These are phyloP conservation scores for Candida cerambycidarum DNA, from an alignment of 805 yeast species.

Conservation along the genomic window DNA sequence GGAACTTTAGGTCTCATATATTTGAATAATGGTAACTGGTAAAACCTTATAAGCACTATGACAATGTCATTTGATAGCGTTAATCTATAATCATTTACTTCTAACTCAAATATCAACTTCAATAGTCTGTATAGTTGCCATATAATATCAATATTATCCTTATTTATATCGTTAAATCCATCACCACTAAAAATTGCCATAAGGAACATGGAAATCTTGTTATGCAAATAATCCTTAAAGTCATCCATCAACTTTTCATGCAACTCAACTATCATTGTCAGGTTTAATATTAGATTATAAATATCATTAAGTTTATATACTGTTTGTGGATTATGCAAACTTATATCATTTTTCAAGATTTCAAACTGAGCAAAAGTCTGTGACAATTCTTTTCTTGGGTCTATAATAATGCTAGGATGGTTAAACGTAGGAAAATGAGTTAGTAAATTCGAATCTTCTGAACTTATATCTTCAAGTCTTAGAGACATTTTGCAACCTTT, in stretches of 20 bases:
- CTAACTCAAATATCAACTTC: conserved; percentile 3
- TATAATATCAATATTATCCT: conserved; percentile 9
- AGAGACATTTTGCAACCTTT: conserved; percentile 13
- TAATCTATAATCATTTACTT: neutral
- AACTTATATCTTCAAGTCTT: conserved; percentile 9
- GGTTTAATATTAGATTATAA: conserved; percentile 11
- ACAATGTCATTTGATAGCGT: neutral
- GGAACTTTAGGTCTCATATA: conserved; percentile 8
- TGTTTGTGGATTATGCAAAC: conserved; percentile 1
- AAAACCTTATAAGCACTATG: neutral
- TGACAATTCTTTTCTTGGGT: conserved; percentile 16
- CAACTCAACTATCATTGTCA: conserved; percentile 12
- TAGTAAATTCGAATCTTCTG: conserved; percentile 15
- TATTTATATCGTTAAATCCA: conserved; percentile 8
- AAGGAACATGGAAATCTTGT: conserved; percentile 1
- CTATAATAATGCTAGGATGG: conserved; percentile 3
- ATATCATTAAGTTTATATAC: conserved; percentile 6
- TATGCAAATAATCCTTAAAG: conserved; percentile 11
- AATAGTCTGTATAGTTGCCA: conserved; percentile 14
- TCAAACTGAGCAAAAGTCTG: conserved; percentile 19
- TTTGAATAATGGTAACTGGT: conserved; percentile 14
- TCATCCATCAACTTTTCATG: conserved; percentile 7
- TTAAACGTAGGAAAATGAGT: conserved; percentile 14
- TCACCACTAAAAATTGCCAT: conserved; percentile 5
- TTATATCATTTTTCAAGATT: conserved; percentile 13